These are phyloP conservation scores for Neurospora discreta DNA, from an alignment of 495 filamentous ascomycete species.

Conservation along the genomic window DNA sequence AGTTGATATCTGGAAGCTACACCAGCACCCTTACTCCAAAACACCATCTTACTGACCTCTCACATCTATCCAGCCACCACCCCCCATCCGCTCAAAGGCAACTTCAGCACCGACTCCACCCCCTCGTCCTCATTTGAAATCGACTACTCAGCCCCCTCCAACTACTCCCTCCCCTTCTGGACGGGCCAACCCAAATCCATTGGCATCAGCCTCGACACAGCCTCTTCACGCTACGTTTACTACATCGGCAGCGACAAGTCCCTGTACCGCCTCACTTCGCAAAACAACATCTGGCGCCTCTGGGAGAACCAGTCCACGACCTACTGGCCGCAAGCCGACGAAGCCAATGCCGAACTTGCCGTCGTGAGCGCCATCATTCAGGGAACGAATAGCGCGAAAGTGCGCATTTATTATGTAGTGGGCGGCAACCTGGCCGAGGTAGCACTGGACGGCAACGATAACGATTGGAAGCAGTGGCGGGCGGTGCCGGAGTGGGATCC, in stretches of 20 bases:
- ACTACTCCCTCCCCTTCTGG: constrained; percentile 23
- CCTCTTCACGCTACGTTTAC: constrained; percentile 18
- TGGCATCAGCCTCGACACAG: constrained; percentile 19
- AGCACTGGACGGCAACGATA: constrained; percentile 9
- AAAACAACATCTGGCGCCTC: constrained; percentile 14
- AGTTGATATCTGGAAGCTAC: background rate
- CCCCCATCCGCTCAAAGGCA: constrained; percentile 15
- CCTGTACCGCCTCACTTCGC: constrained; percentile 19
- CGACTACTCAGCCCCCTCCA: constrained; percentile 14
- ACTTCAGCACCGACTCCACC: constrained; percentile 12
- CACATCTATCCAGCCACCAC: constrained; percentile 14
- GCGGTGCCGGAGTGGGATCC: constrained; percentile 2
- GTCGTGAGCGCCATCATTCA: constrained; percentile 6
- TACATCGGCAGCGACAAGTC: constrained; percentile 27
- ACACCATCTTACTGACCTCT: constrained; percentile 3
- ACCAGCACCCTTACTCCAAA: background rate
- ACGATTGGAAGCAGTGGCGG: constrained; percentile 14
- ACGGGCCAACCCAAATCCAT: constrained; percentile 15
- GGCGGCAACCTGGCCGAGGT: constrained; percentile 21
- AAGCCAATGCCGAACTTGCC: constrained; percentile 20
- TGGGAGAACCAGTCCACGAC: constrained; percentile 10
- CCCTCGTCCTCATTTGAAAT: constrained; percentile 9
- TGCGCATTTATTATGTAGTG: constrained; percentile 25
- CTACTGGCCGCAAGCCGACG: constrained; percentile 25
- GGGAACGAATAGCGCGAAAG: constrained; percentile 10